These are phyloP conservation scores for Oenanthe javanica DNA, from an alignment of 140 eudicot species.

Conservation along the genomic window DNA sequence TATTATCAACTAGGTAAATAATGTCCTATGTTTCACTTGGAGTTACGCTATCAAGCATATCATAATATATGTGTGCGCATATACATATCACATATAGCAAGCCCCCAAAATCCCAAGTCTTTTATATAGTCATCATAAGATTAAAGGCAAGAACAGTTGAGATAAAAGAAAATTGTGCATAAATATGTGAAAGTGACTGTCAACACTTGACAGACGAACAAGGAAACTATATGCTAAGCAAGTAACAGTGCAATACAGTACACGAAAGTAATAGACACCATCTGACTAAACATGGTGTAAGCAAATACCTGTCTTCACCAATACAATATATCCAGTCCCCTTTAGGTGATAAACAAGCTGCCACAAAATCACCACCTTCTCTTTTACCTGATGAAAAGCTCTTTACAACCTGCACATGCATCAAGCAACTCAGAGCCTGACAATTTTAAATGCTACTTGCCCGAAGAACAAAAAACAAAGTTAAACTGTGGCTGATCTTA, in stretches of 20 bases:
- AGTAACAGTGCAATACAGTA: background rate
- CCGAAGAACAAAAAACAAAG: constrained; percentile 47
- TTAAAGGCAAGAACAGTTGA: background rate
- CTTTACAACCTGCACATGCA: constrained; percentile 66
- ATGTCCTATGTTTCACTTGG: background rate
- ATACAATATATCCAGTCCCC: constrained; percentile 99
- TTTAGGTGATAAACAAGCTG: constrained; percentile 95
- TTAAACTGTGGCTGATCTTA: background rate
- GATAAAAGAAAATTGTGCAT: background rate
- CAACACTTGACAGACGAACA: background rate
- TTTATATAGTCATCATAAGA: background rate
- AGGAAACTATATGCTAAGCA: background rate
- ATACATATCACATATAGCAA: background rate
- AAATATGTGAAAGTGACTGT: no score
- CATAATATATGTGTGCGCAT: background rate
- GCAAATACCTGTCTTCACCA: constrained; percentile 86
- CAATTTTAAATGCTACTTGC: constrained; percentile 13
- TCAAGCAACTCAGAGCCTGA: constrained; percentile 40
- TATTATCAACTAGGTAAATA: background rate
- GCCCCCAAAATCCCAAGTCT: background rate
- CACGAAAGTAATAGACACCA: background rate
- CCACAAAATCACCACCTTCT: constrained; percentile 47
- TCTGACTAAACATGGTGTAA: background rate
- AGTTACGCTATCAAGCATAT: background rate
- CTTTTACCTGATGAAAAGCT: constrained; percentile 59